Base-by-base conservation (phyloP, 805 yeast species). In the Lipomyces yamadae region DNA sequence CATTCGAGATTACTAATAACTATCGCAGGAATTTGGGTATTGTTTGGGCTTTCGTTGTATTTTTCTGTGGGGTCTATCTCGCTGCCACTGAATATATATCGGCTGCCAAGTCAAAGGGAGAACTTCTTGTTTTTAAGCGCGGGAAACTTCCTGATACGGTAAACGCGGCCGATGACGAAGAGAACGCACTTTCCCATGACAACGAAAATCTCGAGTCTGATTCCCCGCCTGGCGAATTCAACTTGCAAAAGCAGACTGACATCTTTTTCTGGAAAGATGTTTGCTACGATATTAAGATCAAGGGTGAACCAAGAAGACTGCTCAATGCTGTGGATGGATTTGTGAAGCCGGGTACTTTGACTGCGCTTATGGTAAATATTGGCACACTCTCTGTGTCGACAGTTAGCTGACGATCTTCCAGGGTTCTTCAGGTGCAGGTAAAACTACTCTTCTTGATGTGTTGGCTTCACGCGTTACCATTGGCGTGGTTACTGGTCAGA, bases 361-460 rank as follows among this genome's bases (percentile, higher is more conserved):
- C 94, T 61, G 95, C 95, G 3, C 78, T 87, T 61, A 86, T 86
- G 89, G 91, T 63, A 33, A 1, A 53, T 13, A 53, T 48, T 11
- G 39, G 30, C 74, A 8, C 42, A 3, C 11, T 8, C n/a, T 13
- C 39, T 15, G 3, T 18, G 10, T 42, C 33, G 18, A 18, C 34
- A 30, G 30, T 24, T 8, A 24, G 6, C 33, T 32, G 24, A 10
- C 45, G 29, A 18, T 32, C 10, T 24, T 29, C 7, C 24, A 63
- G 66, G 95, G 95, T 74, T 89, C 89, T 56, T 89, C 95, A 42
- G 95, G 95, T 80, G 95, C 95, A 61, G 95, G 95, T 80, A 89
- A 89, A 74, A 89, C 95, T 34, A 90, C 71, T 3, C 60, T 89
- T 64, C 81, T 90, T 72, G 89, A 89, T 77, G 88, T 88, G 71